Evolutionary conservation across 495 filamentous ascomycete genomes (phyloP), one percentile per base, ranked within the genome.

Genomic region (Clohesyomyces aquaticus): DNA sequence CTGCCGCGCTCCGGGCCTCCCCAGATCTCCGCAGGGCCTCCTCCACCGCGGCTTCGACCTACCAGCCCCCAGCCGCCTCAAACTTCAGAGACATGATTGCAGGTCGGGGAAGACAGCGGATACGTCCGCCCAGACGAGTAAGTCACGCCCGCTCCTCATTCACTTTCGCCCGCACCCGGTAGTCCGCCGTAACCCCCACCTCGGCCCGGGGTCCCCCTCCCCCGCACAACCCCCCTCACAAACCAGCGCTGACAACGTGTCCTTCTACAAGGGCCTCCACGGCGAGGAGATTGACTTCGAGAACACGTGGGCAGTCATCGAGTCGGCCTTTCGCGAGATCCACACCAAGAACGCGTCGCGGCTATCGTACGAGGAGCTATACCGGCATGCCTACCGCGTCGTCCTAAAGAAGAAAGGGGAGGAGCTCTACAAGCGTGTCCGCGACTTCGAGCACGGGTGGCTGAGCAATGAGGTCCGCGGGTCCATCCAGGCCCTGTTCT

Each of bases 331-430:
- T 23, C 79, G 74, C 53, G 89, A 95, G 70, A 98, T 99, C 41
- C 91, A 98, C 75, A 91, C 83, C 18, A 93, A 95, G 73, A 93
- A 97, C 74, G 91, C 91, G 55, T 96, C 92, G 11, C 76, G 81
- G 2, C 82, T 99, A 2, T 96, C 93, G 1, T 99, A 96, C 77
- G 95, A 99, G 76, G 88, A 93, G 61, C 84, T 98, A 0, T 99
- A 99, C 76, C 90, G 95, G 38, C 90, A 89, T 50, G 90, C 90
- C n/a, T 99, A 99, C 75, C 90, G 90, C 74, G 88, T 98, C n/a
- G 93, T 97, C 0, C 76, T 96, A 52, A 88, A 88, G 74, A 91
- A 89, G 77, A 85, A 90, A 64, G 93, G 93, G n/a, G 82, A 88
- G 8, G 78, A 82, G n/a, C 83, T 99, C 0, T 97, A 97, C 74